Percentiles rank a stretch among this genome's conserved stretches.
Evolutionary conservation across 2,329 filamentous ascomycete species (phyloP).

Genomic region (Emmonsia crescens): DNA sequence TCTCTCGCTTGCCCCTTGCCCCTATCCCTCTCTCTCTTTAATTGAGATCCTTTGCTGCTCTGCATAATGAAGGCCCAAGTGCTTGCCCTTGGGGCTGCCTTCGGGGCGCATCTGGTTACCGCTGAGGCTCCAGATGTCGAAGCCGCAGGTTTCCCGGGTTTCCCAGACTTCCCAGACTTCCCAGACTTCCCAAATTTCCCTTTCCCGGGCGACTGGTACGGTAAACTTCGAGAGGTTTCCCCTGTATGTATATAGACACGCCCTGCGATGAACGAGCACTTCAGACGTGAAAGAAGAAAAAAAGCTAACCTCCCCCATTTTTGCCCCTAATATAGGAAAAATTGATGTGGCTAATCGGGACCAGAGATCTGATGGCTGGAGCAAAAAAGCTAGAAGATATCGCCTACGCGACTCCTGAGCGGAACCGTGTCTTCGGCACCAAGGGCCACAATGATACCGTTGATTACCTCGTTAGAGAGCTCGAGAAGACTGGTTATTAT

Average conservation of each 20-base stretch:
- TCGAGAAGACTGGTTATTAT: slow-evolving; percentile 11
- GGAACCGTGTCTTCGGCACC: slow-evolving; percentile 19
- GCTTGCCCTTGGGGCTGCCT: slow-evolving; percentile 10
- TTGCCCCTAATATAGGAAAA: slow-evolving; percentile 11
- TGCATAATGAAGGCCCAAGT: slow-evolving; percentile 10
- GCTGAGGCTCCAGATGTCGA: slow-evolving; percentile 1
- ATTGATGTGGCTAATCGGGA: slow-evolving; percentile 13
- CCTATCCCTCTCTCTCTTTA: neutral
- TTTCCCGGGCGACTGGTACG: neutral
- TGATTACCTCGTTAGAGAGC: slow-evolving; percentile 12
- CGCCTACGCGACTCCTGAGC: slow-evolving; percentile 14
- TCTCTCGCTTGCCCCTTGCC: neutral
- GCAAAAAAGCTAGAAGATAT: slow-evolving; percentile 15
- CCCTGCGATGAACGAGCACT: neutral
- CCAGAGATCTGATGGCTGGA: slow-evolving; percentile 15
- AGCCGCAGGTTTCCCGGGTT: neutral
- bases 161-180: neutral
- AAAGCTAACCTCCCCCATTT: slow-evolving; percentile 1
- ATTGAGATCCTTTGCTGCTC: neutral
- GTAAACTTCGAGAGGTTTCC: neutral
- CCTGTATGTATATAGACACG: neutral
- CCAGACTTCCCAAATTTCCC: neutral
- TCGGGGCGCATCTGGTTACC: slow-evolving; percentile 4
- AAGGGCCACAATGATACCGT: slow-evolving; percentile 12
- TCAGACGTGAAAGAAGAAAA: neutral